Evolutionary conservation across 139 green algal genomes (phyloP).

Genomic region (Coelastrella sp.): DNA sequence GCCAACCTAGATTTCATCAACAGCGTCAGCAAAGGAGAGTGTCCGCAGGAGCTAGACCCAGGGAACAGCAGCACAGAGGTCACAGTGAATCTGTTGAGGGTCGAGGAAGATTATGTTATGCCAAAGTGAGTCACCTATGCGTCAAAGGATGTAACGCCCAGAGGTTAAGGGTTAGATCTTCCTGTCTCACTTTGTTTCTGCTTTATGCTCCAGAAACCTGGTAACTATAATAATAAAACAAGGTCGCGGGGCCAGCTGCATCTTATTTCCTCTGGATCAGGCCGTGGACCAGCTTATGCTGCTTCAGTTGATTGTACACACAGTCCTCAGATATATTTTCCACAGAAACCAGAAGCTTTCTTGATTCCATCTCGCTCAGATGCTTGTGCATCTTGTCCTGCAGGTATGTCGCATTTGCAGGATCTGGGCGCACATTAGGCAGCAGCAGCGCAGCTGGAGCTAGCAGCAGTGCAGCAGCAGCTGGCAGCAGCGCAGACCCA

Average conservation of each 20-base stretch:
- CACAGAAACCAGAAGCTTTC: too few relatives aligned
- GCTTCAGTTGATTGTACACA: background rate
- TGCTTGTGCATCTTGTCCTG: background rate
- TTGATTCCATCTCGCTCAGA: too few relatives aligned
- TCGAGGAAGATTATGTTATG: slow-evolving; percentile 80
- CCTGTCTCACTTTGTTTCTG: too few relatives aligned
- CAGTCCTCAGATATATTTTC: background rate
- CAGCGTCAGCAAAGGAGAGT: slow-evolving; percentile 63
- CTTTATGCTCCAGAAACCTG: too few relatives aligned
- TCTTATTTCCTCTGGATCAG: too few relatives aligned
- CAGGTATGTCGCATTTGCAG: slow-evolving; percentile 79
- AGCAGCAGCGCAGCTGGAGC: slow-evolving; percentile 15
- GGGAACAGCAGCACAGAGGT: slow-evolving; percentile 56
- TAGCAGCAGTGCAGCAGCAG: slow-evolving; percentile 25
- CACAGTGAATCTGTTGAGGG: slow-evolving; percentile 89
- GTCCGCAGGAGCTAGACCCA: slow-evolving; percentile 54
- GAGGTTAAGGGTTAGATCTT: too few relatives aligned
- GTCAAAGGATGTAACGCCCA: too few relatives aligned
- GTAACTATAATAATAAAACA: too few relatives aligned
- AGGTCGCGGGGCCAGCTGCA: too few relatives aligned
- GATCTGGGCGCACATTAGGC: slow-evolving; percentile 70
- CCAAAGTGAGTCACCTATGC: slow-evolving; percentile 68
- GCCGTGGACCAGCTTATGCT: too few relatives aligned
- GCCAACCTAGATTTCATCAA: slow-evolving; percentile 83
- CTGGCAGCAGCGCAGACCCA: slow-evolving; percentile 1